Evolutionary conservation across 2,329 filamentous ascomycete genomes (phyloP).

Genomic region (Pseudogymnoascus sp.): DNA sequence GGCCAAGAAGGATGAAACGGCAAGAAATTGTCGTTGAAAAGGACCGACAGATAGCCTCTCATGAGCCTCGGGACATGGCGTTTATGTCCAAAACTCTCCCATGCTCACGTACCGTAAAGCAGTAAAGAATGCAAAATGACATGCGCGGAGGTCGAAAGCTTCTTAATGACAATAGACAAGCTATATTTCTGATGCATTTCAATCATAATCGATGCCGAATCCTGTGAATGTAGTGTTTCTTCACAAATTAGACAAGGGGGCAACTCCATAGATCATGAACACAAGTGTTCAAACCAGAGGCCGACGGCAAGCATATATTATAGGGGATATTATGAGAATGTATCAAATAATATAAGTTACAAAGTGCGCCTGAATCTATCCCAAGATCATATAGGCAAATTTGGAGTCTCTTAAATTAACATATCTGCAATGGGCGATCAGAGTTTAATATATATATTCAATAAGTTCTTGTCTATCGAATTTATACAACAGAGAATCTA

Average conservation of each 20-base stretch:
- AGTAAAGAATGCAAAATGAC: background rate
- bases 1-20: background rate
- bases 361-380: background rate
- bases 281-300: too few relatives aligned
- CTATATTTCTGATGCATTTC: too few relatives aligned
- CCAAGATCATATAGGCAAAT: background rate
- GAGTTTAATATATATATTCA: background rate
- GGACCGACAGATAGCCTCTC: background rate
- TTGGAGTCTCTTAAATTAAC: background rate
- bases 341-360: background rate
- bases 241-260: too few relatives aligned
- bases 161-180: too few relatives aligned
- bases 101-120: background rate
- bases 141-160: background rate
- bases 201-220: too few relatives aligned
- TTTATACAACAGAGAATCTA: background rate
- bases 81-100: background rate
- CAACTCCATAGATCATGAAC: too few relatives aligned
- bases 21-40: background rate
- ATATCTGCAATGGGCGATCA: background rate
- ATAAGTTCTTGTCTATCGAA: background rate
- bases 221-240: too few relatives aligned
- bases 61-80: background rate
- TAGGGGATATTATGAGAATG: background rate
- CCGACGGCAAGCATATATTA: too few relatives aligned